Evolutionary conservation across 139 green algal species (phyloP).

Genomic region (Picochlorum sp.): DNA sequence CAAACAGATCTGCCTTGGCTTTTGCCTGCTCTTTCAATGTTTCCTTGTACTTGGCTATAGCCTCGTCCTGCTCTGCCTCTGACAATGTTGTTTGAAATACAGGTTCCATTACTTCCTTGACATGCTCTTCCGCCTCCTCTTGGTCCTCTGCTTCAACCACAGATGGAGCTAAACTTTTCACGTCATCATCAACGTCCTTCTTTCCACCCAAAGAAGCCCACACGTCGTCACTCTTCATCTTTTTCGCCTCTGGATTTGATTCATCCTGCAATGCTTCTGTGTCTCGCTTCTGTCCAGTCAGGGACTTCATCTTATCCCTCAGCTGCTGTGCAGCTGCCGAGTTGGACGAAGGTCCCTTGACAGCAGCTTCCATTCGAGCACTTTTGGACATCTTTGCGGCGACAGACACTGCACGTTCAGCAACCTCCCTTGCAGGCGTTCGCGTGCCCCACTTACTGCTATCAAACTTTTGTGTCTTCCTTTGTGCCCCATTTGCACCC

Average conservation of each 20-base stretch:
- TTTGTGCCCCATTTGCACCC: neutral
- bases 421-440: slow-evolving; percentile 8
- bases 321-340: slow-evolving; percentile 57
- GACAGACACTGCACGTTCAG: slow-evolving; percentile 11
- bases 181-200: slow-evolving; percentile 4
- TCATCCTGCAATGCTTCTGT: slow-evolving; percentile 3
- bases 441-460: slow-evolving; percentile 23
- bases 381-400: slow-evolving; percentile 9
- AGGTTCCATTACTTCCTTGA: slow-evolving; percentile 42
- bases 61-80: slow-evolving; percentile 16
- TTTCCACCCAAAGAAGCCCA: slow-evolving; percentile 12
- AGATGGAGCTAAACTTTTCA: slow-evolving; percentile 14
- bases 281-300: neutral
- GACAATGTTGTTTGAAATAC: slow-evolving; percentile 11
- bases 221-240: slow-evolving; percentile 4
- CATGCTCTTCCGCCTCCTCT: slow-evolving; percentile 21
- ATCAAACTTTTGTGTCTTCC: slow-evolving; percentile 5
- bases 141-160: slow-evolving; percentile 9
- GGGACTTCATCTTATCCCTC: slow-evolving; percentile 32
- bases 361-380: slow-evolving; percentile 7
- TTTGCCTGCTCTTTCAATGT: slow-evolving; percentile 63
- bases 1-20: slow-evolving; percentile 70
- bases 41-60: slow-evolving; percentile 47
- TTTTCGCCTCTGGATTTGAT: neutral
- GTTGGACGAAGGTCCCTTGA: slow-evolving; percentile 37